A percentile compares a stretch with the other conserved stretches of the same genome.
phyloP scores from a whole-genome alignment of 768 basidiomycete species.

The Kwoniella pini region DNA sequence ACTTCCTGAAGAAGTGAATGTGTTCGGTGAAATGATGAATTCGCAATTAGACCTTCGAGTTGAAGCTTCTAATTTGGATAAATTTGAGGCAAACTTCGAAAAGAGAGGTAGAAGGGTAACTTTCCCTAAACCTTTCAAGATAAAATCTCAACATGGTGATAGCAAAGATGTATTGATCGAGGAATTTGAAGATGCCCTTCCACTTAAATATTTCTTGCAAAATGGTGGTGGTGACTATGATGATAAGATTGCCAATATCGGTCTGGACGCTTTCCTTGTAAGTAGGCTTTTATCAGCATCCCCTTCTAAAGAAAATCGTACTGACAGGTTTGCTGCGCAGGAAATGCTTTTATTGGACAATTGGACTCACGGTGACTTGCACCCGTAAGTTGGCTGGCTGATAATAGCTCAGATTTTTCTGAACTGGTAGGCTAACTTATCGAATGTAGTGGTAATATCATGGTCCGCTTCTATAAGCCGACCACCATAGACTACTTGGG shows the following conservation, averaged over 20 bases:
- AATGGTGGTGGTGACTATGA: constrained; percentile 94
- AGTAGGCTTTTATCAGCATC: too few relatives aligned
- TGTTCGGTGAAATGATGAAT: constrained; percentile 96
- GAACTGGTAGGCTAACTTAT: constrained; percentile 7
- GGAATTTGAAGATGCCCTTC: constrained; percentile 88
- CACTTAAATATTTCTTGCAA: constrained; percentile 78
- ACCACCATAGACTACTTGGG: constrained; percentile 66
- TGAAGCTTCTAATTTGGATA: constrained; percentile 82
- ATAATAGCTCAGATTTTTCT: not conserved
- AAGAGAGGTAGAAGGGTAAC: constrained; percentile 72
- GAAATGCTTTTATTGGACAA: constrained; percentile 98
- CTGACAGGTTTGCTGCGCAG: too few relatives aligned
- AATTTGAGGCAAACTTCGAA: constrained; percentile 83
- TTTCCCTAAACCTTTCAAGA: constrained; percentile 80
- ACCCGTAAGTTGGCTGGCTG: constrained; percentile 48
- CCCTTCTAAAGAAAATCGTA: too few relatives aligned
- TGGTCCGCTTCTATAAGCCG: constrained; percentile 92
- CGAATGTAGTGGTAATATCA: constrained; percentile 74
- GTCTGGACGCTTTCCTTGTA: constrained; percentile 92
- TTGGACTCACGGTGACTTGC: constrained; percentile 74
- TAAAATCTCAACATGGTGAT: constrained; percentile 56
- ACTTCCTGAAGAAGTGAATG: constrained; percentile 87
- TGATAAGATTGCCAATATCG: constrained; percentile 82
- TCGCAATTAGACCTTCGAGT: constrained; percentile 87
- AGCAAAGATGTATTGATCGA: constrained; percentile 74